phyloP scores from a whole-genome alignment of 352 stramenopile species.

The Globisporangium parvum region DNA sequence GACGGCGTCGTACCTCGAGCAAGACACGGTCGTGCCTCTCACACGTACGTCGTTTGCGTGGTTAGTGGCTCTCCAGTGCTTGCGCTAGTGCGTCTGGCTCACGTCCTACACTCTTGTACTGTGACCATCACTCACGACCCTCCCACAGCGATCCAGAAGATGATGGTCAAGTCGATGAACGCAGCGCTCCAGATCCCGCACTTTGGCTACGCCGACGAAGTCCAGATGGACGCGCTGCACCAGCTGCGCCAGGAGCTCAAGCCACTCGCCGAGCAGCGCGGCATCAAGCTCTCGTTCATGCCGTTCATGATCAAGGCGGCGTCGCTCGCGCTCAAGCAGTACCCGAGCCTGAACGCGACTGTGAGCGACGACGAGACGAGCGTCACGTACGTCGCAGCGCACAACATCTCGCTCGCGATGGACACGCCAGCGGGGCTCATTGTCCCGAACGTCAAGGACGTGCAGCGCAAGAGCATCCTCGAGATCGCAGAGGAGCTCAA shows the following conservation, averaged over 20 bases:
- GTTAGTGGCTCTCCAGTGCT: not conserved
- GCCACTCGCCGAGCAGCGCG: constrained; percentile 59
- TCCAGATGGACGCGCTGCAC: constrained; percentile 90
- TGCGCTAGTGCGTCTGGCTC: constrained; percentile 5
- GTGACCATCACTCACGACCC: constrained; percentile 6
- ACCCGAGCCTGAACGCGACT: constrained; percentile 92
- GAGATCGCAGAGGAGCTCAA: constrained; percentile 85
- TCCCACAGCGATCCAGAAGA: constrained; percentile 89
- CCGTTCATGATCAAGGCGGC: constrained; percentile 96
- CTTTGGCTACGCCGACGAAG: constrained; percentile 97
- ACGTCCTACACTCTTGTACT: no score
- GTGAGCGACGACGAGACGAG: constrained; percentile 81
- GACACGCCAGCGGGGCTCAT: constrained; percentile 94
- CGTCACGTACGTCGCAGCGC: constrained; percentile 85
- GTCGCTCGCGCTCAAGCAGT: constrained; percentile 91
- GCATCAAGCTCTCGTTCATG: constrained; percentile 93
- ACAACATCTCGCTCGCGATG: constrained; percentile 99
- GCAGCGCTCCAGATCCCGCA: constrained; percentile 93
- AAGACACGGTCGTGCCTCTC: constrained; percentile 65
- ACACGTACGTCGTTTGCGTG: constrained; percentile 45
- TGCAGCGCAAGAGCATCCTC: constrained; percentile 79
- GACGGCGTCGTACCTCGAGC: constrained; percentile 37
- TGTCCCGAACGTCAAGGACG: constrained; percentile 95
- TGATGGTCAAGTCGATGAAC: constrained; percentile 99
- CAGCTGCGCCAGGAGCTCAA: constrained; percentile 87